Conservation (phyloP, 2,329 filamentous ascomycete species). For the Emergomyces orientalis region DNA sequence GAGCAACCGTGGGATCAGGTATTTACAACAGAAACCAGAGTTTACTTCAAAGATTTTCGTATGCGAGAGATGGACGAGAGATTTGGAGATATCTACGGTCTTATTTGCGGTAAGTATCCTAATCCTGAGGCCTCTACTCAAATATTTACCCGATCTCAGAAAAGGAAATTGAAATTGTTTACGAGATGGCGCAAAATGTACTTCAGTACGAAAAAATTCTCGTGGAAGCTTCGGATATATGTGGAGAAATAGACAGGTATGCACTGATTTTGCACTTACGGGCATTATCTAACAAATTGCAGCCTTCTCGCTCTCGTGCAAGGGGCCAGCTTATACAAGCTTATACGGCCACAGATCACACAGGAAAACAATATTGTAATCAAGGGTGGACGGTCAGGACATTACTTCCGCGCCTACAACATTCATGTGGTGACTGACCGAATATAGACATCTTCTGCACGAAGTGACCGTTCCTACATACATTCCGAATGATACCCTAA, state of each 20-base stretch:
- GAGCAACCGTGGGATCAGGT: conserved; percentile 64
- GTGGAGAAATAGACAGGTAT: conserved; percentile 70
- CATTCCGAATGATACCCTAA: conserved; percentile 69
- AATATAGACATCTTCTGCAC: conserved; percentile 63
- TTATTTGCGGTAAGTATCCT: conserved; percentile 61
- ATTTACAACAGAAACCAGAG: conserved; percentile 60
- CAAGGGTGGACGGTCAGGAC: conserved; percentile 55
- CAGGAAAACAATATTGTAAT: conserved; percentile 63
- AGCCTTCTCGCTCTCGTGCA: conserved; percentile 70
- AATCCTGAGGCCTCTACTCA: neutral
- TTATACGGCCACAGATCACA: conserved; percentile 61
- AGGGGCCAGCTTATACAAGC: conserved; percentile 65
- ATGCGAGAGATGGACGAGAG: conserved; percentile 74
- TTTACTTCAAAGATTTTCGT: conserved; percentile 77
- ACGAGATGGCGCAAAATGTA: conserved; percentile 62
- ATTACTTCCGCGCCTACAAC: neutral
- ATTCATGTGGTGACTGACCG: conserved; percentile 13
- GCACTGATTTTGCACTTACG: neutral
- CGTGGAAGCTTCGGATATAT: conserved; percentile 61
- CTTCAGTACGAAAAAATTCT: conserved; percentile 60
- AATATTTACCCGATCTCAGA: conserved; percentile 41
- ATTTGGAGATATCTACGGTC: conserved; percentile 74
- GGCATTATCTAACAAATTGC: conserved; percentile 9
- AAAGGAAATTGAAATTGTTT: conserved; percentile 79
- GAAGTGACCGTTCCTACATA: conserved; percentile 73